A percentile compares a stretch with the other conserved stretches of the same genome.
Conservation (phyloP, 1,139 yeast genomes). For the Geotrichum europaeum region DNA sequence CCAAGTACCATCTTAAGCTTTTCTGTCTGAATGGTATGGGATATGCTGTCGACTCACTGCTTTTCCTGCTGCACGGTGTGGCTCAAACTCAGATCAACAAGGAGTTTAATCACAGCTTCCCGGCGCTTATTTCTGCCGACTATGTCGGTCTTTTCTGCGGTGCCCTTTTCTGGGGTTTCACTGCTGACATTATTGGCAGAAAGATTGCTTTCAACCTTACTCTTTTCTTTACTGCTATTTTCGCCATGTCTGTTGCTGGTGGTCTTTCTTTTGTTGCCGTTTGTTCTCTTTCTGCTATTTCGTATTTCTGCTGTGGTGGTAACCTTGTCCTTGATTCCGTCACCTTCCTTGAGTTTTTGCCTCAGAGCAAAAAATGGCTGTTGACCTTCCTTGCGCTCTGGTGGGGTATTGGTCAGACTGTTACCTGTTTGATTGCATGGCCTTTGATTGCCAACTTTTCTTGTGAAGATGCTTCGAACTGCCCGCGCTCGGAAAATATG, state of each 20-base stretch:
- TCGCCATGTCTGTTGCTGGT: constrained; percentile 51
- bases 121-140: constrained; percentile 41
- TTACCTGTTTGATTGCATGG: constrained; percentile 52
- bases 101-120: constrained; percentile 24
- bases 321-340: constrained; percentile 57
- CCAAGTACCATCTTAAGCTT: constrained; percentile 29
- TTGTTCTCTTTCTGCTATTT: constrained; percentile 43
- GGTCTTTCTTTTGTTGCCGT: constrained; percentile 43
- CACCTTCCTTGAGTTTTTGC: constrained; percentile 53
- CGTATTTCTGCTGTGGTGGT: constrained; percentile 42
- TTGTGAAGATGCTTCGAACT: constrained; percentile 39
- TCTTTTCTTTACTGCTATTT: constrained; percentile 45
- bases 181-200: constrained; percentile 43
- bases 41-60: constrained; percentile 56
- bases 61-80: constrained; percentile 43
- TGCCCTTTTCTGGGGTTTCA: constrained; percentile 51
- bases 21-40: constrained; percentile 47
- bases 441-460: constrained; percentile 48
- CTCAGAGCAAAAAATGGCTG: constrained; percentile 48
- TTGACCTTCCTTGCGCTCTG: constrained; percentile 52
- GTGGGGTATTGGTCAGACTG: constrained; percentile 61
- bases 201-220: constrained; percentile 51
- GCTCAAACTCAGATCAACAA: constrained; percentile 32
- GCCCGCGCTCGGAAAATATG: constrained; percentile 44
- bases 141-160: constrained; percentile 51